phyloP scores from a whole-genome alignment of 345 rosid species.

The Murraya koenigii region DNA sequence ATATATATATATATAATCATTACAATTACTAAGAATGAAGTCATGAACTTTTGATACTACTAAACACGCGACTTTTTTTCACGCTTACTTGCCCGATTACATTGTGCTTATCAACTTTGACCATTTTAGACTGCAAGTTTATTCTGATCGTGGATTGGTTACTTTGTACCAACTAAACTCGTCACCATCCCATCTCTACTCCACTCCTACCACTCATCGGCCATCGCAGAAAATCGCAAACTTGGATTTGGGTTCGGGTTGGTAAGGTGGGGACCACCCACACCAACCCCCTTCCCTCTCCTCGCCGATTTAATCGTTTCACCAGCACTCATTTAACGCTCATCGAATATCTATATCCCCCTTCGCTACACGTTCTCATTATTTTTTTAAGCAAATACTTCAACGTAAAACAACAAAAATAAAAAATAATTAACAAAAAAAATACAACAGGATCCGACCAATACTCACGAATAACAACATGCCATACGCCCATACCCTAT shows the following conservation, averaged over 20 bases:
- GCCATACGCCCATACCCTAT: too few species aligned
- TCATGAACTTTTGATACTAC: too few species aligned
- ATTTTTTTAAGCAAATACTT: too few species aligned
- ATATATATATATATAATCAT: too few species aligned
- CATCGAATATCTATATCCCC: not conserved
- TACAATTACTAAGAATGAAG: too few species aligned
- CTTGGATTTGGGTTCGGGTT: not conserved
- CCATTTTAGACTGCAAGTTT: not conserved
- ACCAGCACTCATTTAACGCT: not conserved
- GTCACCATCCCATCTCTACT: not conserved
- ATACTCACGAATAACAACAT: too few species aligned
- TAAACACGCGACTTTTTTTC: too few species aligned
- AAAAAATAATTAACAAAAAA: too few species aligned
- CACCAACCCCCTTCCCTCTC: not conserved
- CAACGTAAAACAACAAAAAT: too few species aligned
- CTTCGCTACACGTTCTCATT: not conserved
- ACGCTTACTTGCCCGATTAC: too few species aligned
- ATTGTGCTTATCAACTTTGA: not conserved
- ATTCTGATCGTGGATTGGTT: too few species aligned
- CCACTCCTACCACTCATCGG: not conserved
- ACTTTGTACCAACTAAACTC: not conserved
- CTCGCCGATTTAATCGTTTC: slow-evolving; percentile 18
- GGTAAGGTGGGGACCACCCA: slow-evolving; percentile 3
- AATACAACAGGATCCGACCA: too few species aligned
- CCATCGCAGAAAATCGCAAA: not conserved